These are phyloP conservation scores for Aspergillus transmontanensis DNA, from an alignment of 2,329 filamentous ascomycete species.

Conservation along the genomic window DNA sequence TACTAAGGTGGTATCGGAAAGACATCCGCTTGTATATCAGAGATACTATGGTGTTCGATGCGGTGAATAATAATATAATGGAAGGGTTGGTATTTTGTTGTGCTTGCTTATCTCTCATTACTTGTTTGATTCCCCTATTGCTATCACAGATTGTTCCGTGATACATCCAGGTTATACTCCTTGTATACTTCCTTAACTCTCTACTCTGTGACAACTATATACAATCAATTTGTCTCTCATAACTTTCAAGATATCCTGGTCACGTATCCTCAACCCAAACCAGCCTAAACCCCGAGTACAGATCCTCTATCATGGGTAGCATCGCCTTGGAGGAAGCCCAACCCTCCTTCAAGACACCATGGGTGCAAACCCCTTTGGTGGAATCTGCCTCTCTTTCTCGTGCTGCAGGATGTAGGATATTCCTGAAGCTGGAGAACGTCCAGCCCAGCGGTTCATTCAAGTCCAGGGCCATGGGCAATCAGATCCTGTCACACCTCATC, in stretches of 20 bases:
- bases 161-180: neutral
- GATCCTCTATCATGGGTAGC: constrained; percentile 37
- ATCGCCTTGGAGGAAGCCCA: constrained; percentile 30
- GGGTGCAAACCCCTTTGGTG: constrained; percentile 72
- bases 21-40: constrained; percentile 34
- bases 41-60: constrained; percentile 16
- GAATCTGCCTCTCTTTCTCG: constrained; percentile 68
- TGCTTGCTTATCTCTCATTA: constrained; percentile 1
- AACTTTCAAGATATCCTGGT: constrained; percentile 6
- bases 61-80: constrained; percentile 27
- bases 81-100: constrained; percentile 18
- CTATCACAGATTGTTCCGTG: neutral
- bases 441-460: constrained; percentile 89
- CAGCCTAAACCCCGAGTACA: neutral
- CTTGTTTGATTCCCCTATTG: neutral
- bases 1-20: constrained; percentile 22
- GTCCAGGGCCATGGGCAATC: constrained; percentile 72
- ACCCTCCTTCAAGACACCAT: constrained; percentile 52
- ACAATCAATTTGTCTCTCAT: constrained; percentile 1
- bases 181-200: constrained; percentile 3
- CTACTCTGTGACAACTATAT: neutral
- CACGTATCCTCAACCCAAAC: neutral
- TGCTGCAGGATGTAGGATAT: constrained; percentile 75
- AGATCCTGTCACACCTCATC: constrained; percentile 60
- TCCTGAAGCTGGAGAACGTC: constrained; percentile 82